phyloP scores from a whole-genome alignment of 2,329 filamentous ascomycete species.

The Eutypa lata region DNA sequence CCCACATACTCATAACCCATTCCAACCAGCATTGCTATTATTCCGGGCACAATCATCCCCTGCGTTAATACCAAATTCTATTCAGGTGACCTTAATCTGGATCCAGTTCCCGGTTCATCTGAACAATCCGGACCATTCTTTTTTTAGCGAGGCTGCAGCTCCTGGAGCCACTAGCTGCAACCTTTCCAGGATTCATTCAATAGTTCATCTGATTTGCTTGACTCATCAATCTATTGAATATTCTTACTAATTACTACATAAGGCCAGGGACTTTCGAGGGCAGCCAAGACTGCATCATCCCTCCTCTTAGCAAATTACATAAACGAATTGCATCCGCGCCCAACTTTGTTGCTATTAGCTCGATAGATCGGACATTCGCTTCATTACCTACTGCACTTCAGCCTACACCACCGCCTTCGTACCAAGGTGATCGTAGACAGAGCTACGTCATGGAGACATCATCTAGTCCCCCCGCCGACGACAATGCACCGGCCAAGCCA shows the following conservation, averaged over 20 bases:
- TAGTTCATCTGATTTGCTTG: not conserved
- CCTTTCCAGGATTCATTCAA: not conserved
- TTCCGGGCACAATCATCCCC: too few relatives aligned
- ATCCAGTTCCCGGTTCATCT: not conserved
- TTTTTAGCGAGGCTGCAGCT: not conserved
- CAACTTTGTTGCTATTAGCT: slow-evolving; percentile 34
- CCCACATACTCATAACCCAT: too few relatives aligned
- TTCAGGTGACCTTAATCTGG: too few relatives aligned
- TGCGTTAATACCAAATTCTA: too few relatives aligned
- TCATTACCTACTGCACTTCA: slow-evolving; percentile 23
- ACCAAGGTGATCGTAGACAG: slow-evolving; percentile 16
- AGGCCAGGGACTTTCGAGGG: slow-evolving; percentile 11
- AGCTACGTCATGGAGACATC: slow-evolving; percentile 16
- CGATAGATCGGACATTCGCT: slow-evolving; percentile 15
- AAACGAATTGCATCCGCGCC: slow-evolving; percentile 51
- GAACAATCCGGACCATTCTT: not conserved
- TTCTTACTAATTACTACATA: slow-evolving; percentile 4
- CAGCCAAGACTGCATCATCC: slow-evolving; percentile 8
- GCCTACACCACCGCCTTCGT: slow-evolving; percentile 22
- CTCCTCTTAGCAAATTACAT: slow-evolving; percentile 32
- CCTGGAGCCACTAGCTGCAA: not conserved
- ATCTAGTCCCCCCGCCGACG: slow-evolving; percentile 12
- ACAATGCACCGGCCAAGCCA: slow-evolving; percentile 9
- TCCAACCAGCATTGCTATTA: too few relatives aligned
- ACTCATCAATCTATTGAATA: not conserved